Evolutionary conservation across 140 eudicot genomes (phyloP).

Genomic region (Flaveria floridana): DNA sequence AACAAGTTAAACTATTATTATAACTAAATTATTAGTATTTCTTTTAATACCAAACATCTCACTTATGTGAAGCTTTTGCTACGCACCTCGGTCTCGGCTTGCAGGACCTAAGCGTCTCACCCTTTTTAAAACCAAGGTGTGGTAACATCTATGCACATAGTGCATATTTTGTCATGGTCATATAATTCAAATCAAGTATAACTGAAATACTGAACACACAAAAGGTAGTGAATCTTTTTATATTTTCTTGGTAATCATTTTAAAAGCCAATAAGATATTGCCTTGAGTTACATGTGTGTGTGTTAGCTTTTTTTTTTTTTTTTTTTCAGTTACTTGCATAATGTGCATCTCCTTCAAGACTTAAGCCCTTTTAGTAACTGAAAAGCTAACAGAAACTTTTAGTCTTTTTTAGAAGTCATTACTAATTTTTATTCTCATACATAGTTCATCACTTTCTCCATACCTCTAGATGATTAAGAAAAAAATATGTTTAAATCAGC

Average conservation of each 20-base stretch:
- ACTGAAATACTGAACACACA: background rate
- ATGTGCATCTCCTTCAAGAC: background rate
- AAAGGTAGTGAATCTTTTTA: background rate
- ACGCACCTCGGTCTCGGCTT: background rate
- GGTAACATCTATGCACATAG: constrained; percentile 14
- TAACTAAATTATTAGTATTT: background rate
- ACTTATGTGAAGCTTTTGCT: background rate
- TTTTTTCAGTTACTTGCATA: background rate
- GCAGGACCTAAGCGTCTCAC: background rate
- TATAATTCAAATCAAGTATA: background rate
- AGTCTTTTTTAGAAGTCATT: background rate
- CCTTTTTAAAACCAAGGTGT: background rate
- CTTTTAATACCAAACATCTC: background rate
- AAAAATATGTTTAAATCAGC: constrained; percentile 4
- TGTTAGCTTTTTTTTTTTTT: background rate
- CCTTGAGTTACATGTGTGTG: background rate
- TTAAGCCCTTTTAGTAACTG: background rate
- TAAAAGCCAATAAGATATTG: background rate
- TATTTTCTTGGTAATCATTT: background rate
- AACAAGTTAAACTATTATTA: too few species aligned
- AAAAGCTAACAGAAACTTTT: background rate
- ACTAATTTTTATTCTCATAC: background rate
- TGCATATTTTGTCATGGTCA: background rate
- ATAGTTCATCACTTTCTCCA: background rate
- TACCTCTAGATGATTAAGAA: constrained; percentile 6